Evolutionary conservation across 2,329 filamentous ascomycete species (phyloP), one percentile per base, ranked within the genome.

Genomic region (Aspergillus sp.): DNA sequence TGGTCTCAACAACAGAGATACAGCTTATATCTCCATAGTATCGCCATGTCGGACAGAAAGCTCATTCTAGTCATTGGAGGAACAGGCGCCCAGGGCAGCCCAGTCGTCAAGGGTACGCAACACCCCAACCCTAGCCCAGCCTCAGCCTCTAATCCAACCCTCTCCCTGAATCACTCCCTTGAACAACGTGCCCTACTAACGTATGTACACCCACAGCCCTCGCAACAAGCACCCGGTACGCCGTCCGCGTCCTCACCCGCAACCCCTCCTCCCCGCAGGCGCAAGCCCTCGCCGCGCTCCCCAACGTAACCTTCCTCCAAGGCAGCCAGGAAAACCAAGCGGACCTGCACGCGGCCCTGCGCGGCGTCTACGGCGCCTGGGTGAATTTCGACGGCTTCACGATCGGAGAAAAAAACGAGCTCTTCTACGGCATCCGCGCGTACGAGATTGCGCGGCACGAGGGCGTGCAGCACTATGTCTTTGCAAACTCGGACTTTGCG

Each of bases 331-430:
- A 41, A 8, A 53, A 23, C 50, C 31, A 53, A 1, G 3, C 5
- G 8, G 50, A 53, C 31, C 50, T 53, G 1, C 50, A 41, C 13
- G 15, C 13, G 15, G 82, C 79, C 0, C 82, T 84, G 66, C 64
- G 65, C 7, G 81, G 78, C 2, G 78, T 79, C 34, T 76, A 80
- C 62, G 80, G 78, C 8, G 82, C 81, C 6, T 85, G 81, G 63
- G 74, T 85, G 31, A 86, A 86, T 66, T 80, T 81, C 19, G 82
- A 85, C 63, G 81, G 82, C 19, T 85, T 84, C 69, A 83, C 81
- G 61, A 67, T 58, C 17, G 68, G 74, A 2, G 71, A 74, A 46
- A 76, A 75, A 51, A 62, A 63, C 2, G 74, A 76, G 54, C 55
- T 75, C 6, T 76, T 71, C 61, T 75, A 71, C 80, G 63, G 80